Evolutionary conservation across 306 rosid genomes (phyloP).

Genomic region (Cucurbita argyrosperma): DNA sequence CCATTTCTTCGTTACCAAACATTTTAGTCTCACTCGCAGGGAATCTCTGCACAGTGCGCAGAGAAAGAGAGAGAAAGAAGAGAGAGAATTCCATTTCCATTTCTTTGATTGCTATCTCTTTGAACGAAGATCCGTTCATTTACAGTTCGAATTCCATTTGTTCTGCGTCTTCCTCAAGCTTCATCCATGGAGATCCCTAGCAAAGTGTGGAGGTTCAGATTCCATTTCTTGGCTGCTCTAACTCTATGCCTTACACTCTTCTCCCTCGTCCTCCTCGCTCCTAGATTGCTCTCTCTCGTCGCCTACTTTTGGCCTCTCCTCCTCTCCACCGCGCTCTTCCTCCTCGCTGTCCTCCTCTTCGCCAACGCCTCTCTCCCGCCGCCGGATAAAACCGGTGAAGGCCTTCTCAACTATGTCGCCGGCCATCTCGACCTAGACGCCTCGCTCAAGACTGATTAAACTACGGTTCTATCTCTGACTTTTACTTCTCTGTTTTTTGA

Average conservation of each 20-base stretch:
- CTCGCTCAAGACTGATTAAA: slow-evolving; percentile 27
- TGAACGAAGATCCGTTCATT: not conserved
- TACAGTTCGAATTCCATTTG: not conserved
- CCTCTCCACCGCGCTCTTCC: slow-evolving; percentile 70
- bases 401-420: slow-evolving; percentile 68
- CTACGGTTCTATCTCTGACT: not conserved
- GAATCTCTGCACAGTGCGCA: not conserved
- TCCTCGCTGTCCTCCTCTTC: slow-evolving; percentile 48
- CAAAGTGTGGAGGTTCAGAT: slow-evolving; percentile 32
- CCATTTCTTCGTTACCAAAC: not conserved
- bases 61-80: not conserved
- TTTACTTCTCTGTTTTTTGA: not conserved
- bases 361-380: slow-evolving; percentile 28
- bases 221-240: slow-evolving; percentile 27
- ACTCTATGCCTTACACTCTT: slow-evolving; percentile 11
- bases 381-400: slow-evolving; percentile 34
- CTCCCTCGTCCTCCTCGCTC: slow-evolving; percentile 29
- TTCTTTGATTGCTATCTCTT: not conserved
- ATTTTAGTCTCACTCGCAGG: not conserved
- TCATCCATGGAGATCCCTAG: slow-evolving; percentile 59
- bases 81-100: not conserved
- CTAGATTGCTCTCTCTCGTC: slow-evolving; percentile 41
- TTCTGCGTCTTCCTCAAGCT: not conserved
- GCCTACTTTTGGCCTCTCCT: slow-evolving; percentile 90
- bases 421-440: slow-evolving; percentile 41